These are phyloP conservation scores for Meira miltonrushii DNA, from an alignment of 1,284 basidiomycete genomes.

Conservation along the genomic window DNA sequence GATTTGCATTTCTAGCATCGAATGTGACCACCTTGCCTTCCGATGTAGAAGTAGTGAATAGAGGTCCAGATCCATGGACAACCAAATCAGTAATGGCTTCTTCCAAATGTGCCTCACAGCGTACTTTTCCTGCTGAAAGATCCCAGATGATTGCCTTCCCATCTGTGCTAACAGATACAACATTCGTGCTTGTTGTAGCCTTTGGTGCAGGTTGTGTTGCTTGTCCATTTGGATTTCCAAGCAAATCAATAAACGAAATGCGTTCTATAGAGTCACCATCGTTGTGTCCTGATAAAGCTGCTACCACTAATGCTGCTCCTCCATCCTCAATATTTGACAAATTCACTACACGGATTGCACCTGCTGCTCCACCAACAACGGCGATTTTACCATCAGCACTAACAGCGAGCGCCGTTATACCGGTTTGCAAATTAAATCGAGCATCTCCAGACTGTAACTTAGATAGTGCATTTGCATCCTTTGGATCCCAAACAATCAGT, in stretches of 20 bases:
- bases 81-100: constrained; percentile 31
- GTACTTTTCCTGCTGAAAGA: constrained; percentile 60
- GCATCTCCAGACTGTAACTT: constrained; percentile 63
- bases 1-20: constrained; percentile 79
- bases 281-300: constrained; percentile 73
- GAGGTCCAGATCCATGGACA: constrained; percentile 76
- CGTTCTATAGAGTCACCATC: constrained; percentile 87
- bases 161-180: constrained; percentile 85
- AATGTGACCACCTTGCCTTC: constrained; percentile 83
- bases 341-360: constrained; percentile 76
- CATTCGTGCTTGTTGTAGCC: constrained; percentile 60
- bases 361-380: constrained; percentile 78
- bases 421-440: constrained; percentile 58
- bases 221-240: constrained; percentile 52
- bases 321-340: constrained; percentile 61
- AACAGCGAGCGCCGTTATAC: constrained; percentile 78
- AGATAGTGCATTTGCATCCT: constrained; percentile 69
- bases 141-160: constrained; percentile 94
- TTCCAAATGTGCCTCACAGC: constrained; percentile 28
- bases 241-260: constrained; percentile 75
- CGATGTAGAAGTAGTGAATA: constrained; percentile 62
- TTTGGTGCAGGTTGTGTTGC: constrained; percentile 56
- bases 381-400: constrained; percentile 65
- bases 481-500: constrained; percentile 88
- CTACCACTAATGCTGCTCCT: constrained; percentile 67